phyloP scores from a whole-genome alignment of 2,329 filamentous ascomycete species.

The Alternaria sp. region DNA sequence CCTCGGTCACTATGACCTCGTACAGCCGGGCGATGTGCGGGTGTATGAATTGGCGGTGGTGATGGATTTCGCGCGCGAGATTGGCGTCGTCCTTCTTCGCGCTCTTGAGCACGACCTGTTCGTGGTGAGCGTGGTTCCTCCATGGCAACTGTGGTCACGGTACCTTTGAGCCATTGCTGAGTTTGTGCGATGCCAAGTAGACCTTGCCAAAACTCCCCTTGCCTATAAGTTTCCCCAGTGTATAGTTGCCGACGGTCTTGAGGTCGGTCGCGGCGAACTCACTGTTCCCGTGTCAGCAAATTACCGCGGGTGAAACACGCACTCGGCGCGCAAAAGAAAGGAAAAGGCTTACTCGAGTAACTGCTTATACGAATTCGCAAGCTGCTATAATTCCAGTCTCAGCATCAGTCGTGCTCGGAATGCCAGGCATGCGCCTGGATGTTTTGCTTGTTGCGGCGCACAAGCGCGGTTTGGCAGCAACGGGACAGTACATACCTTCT shows the following conservation, averaged over 20 bases:
- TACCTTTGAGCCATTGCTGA: slow-evolving; percentile 98
- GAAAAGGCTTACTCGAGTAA: slow-evolving; percentile 79
- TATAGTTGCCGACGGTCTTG: slow-evolving; percentile 93
- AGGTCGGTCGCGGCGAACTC: slow-evolving; percentile 95
- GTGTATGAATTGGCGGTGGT: slow-evolving; percentile 96
- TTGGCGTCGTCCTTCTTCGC: slow-evolving; percentile 96
- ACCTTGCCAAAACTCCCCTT: slow-evolving; percentile 99
- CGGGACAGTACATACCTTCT: slow-evolving; percentile 59
- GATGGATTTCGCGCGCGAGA: slow-evolving; percentile 95
- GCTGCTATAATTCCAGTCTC: slow-evolving; percentile 62
- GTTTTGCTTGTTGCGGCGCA: slow-evolving; percentile 16
- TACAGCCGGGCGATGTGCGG: slow-evolving; percentile 96
- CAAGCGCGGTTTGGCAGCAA: slow-evolving; percentile 3
- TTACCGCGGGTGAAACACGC: slow-evolving; percentile 7
- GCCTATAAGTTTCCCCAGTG: slow-evolving; percentile 88
- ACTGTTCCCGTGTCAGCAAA: slow-evolving; percentile 60
- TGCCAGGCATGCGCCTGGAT: slow-evolving; percentile 5
- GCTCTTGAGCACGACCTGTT: slow-evolving; percentile 96
- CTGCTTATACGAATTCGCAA: slow-evolving; percentile 96
- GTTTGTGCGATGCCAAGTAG: slow-evolving; percentile 93
- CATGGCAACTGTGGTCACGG: slow-evolving; percentile 23
- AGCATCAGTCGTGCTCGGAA: slow-evolving; percentile 7
- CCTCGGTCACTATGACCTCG: slow-evolving; percentile 97
- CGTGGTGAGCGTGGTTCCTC: slow-evolving; percentile 22
- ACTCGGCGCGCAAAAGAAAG: slow-evolving; percentile 11